A percentile compares a stretch with the other conserved stretches of the same genome.
Evolutionary conservation across 306 rosid genomes (phyloP).

Genomic region (Medicago ruthenica): DNA sequence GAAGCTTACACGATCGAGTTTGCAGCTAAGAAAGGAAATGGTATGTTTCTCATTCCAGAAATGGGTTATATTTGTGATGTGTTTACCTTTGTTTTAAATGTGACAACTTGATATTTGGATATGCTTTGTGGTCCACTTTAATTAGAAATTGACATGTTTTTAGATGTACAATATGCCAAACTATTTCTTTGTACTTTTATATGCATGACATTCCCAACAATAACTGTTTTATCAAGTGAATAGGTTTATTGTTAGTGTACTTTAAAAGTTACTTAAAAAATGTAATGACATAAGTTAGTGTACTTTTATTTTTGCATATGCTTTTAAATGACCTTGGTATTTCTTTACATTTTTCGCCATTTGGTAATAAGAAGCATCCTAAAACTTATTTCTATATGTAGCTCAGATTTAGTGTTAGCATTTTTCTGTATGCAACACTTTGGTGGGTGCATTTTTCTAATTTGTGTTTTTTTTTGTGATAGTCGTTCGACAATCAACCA

Average conservation of each 20-base stretch:
- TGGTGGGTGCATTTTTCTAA: slow-evolving; percentile 34
- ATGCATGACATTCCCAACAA: neutral
- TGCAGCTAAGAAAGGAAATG: slow-evolving; percentile 49
- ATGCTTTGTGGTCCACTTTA: slow-evolving; percentile 25
- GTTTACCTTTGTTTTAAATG: slow-evolving; percentile 15
- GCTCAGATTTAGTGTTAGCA: no score
- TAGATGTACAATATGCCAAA: slow-evolving; percentile 11
- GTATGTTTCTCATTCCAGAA: slow-evolving; percentile 47
- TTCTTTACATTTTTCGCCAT: neutral
- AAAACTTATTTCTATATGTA: slow-evolving; percentile 19
- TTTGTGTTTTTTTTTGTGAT: slow-evolving; percentile 5
- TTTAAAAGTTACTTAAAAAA: slow-evolving; percentile 6
- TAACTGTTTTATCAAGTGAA: slow-evolving; percentile 6
- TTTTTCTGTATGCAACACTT: slow-evolving; percentile 35
- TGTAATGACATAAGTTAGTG: slow-evolving; percentile 5
- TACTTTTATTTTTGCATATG: no score
- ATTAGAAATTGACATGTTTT: neutral
- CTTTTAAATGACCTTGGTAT: slow-evolving; percentile 7
- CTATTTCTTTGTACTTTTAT: slow-evolving; percentile 11
- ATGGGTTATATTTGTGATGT: neutral
- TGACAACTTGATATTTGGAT: neutral
- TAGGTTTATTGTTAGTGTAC: neutral
- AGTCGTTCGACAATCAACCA: slow-evolving; percentile 66
- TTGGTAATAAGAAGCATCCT: no score
- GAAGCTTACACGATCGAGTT: slow-evolving; percentile 24